These are phyloP conservation scores for Azolla pinnata DNA, from an alignment of 75 land plant species.

Conservation along the genomic window DNA sequence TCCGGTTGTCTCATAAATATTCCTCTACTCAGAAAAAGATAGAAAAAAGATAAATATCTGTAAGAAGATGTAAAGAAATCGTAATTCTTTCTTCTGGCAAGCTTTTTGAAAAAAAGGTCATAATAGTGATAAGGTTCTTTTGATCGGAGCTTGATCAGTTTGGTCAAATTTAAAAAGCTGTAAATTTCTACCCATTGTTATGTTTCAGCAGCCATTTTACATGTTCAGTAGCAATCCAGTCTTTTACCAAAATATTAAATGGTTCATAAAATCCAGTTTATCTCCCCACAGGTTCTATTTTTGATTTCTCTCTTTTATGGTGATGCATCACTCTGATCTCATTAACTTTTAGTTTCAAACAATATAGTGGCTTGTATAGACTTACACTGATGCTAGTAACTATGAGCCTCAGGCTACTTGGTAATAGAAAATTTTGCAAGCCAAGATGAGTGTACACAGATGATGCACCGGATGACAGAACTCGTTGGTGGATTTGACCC, in stretches of 20 bases:
- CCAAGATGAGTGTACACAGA: slow-evolving; percentile 41
- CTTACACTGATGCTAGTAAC: not conserved
- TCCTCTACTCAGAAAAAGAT: too few relatives aligned
- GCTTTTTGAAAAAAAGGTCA: too few relatives aligned
- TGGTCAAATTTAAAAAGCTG: too few relatives aligned
- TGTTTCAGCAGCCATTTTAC: too few relatives aligned
- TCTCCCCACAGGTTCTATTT: not conserved
- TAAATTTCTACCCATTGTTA: too few relatives aligned
- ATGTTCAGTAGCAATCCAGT: too few relatives aligned
- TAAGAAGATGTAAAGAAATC: too few relatives aligned
- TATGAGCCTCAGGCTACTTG: slow-evolving; percentile 62
- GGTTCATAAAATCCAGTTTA: not conserved
- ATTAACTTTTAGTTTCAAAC: not conserved
- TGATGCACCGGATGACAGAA: slow-evolving; percentile 58
- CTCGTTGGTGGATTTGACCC: slow-evolving; percentile 57
- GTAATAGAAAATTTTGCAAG: slow-evolving; percentile 59
- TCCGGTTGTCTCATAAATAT: too few relatives aligned
- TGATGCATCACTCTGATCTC: not conserved
- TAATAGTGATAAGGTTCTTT: too few relatives aligned
- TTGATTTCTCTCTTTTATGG: not conserved
- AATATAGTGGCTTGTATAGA: not conserved
- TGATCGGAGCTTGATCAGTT: too few relatives aligned
- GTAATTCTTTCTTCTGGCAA: too few relatives aligned
- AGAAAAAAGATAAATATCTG: too few relatives aligned
- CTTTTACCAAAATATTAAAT: not conserved